phyloP scores from a whole-genome alignment of 257 asterid species.

The Jacaranda mimosifolia region DNA sequence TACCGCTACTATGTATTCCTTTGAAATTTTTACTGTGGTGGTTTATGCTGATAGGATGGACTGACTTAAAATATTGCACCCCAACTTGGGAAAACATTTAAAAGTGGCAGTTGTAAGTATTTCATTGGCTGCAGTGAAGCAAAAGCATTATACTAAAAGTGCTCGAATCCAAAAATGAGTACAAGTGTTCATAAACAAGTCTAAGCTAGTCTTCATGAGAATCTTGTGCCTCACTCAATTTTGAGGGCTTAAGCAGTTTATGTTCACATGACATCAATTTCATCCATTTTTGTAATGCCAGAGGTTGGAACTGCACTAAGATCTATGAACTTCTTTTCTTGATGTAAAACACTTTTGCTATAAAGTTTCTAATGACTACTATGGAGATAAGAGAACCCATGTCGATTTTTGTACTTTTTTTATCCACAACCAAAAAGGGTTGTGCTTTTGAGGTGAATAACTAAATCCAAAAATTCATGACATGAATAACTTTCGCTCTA shows the following conservation, averaged over 20 bases:
- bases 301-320: conserved; percentile 10
- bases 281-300: background rate
- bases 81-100: background rate
- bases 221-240: background rate
- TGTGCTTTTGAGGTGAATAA: background rate
- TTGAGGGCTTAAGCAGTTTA: background rate
- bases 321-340: background rate
- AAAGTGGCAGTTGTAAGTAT: background rate
- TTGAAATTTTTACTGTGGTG: conserved; percentile 6
- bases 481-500: background rate
- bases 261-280: background rate
- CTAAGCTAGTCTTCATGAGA: background rate
- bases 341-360: background rate
- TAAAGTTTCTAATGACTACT: background rate
- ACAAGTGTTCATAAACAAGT: background rate
- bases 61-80: background rate
- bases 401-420: background rate
- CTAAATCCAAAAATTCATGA: background rate
- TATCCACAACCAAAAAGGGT: background rate
- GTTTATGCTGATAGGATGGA: background rate
- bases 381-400: background rate
- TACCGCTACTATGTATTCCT: conserved; percentile 2
- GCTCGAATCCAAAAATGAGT: background rate
- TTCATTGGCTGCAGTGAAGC: conserved; percentile 3
- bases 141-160: background rate